Conservation (phyloP, 2,329 filamentous ascomycete genomes). For the Aspergillus sp. region DNA sequence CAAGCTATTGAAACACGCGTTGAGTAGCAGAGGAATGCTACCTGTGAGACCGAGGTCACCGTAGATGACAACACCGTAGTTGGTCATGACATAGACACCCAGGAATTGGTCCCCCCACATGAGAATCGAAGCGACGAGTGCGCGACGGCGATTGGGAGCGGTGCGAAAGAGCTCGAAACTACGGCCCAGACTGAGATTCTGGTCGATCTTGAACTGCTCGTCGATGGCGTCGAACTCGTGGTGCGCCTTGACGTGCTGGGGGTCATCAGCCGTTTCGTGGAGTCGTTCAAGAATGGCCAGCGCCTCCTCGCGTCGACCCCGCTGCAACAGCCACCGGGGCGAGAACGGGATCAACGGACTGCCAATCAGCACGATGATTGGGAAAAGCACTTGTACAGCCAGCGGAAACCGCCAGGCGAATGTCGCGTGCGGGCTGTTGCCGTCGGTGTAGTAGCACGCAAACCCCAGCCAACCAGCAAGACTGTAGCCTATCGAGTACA, state of each 20-base stretch:
- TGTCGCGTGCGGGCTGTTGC: constrained; percentile 20
- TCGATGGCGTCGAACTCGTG: constrained; percentile 39
- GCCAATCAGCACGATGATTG: constrained; percentile 33
- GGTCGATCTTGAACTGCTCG: constrained; percentile 37
- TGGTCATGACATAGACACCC: constrained; percentile 27
- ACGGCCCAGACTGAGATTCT: constrained; percentile 21
- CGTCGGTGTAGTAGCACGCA: constrained; percentile 31
- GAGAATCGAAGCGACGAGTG: constrained; percentile 32
- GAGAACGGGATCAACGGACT: constrained; percentile 35
- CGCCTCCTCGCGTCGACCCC: constrained; percentile 36
- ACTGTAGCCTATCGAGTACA: constrained; percentile 36
- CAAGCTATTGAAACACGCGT: constrained; percentile 32
- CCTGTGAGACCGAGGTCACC: constrained; percentile 30
- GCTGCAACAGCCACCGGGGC: constrained; percentile 38
- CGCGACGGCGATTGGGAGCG: constrained; percentile 32
- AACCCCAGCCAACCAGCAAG: constrained; percentile 36
- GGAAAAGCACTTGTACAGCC: constrained; percentile 36
- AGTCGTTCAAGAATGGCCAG: constrained; percentile 35
- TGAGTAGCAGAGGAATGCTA: constrained; percentile 31
- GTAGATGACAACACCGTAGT: constrained; percentile 37
- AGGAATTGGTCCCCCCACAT: constrained; percentile 35
- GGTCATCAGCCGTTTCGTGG: constrained; percentile 35
- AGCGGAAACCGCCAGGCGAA: constrained; percentile 42
- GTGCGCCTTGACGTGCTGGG: constrained; percentile 29
- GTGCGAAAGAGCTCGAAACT: constrained; percentile 38